Base-by-base conservation (phyloP, 139 green algal species). In the Chloropicon primus region DNA sequence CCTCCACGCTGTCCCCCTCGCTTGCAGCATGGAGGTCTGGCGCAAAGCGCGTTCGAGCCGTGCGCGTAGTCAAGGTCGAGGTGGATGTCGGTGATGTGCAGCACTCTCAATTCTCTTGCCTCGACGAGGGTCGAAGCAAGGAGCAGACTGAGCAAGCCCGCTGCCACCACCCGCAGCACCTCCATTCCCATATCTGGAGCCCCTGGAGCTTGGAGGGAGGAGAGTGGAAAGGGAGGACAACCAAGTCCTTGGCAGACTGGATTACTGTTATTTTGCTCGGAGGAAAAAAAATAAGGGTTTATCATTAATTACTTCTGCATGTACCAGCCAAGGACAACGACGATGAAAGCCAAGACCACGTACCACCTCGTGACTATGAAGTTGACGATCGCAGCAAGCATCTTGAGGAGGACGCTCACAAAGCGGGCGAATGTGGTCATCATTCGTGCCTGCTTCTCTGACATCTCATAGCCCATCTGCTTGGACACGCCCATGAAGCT, bases 21-120 rank as follows among this genome's bases (percentile, higher is more conserved):
- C 41, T 17, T 62, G 41, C 41, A 62, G 41, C 41, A 62, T 5
- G 41, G 41, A 5, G 41, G 41, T 62, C 41, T 5, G 41, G 41
- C 41, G 41, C 41, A 62, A 17, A 62, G 41, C 41, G 41, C 41
- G 41, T 62, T 62, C 41, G 41, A 62, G 5, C 71, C 71, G 23
- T 10, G 17, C 23, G 3, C 21, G 27, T 78, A 78, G 17, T 78
- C 1, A 2, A 78, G 74, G 27, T 78, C 74, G 1, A 78, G 3
- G 74, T 78, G 74, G 5, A 78, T 1, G 23, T 78, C 74, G 1
- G 74, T 78, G 27, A 78, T 28, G 74, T 78, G 74, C 27, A 78
- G 27, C 3, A 72, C 27, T 22, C 25, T 2, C 2, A 78, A 10
- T 10, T 72, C 74, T 1, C 74, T 17, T 17, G 41, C 41, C 41